Evolutionary conservation across 352 stramenopile genomes (phyloP).

Genomic region (Elongisporangium anandrum): DNA sequence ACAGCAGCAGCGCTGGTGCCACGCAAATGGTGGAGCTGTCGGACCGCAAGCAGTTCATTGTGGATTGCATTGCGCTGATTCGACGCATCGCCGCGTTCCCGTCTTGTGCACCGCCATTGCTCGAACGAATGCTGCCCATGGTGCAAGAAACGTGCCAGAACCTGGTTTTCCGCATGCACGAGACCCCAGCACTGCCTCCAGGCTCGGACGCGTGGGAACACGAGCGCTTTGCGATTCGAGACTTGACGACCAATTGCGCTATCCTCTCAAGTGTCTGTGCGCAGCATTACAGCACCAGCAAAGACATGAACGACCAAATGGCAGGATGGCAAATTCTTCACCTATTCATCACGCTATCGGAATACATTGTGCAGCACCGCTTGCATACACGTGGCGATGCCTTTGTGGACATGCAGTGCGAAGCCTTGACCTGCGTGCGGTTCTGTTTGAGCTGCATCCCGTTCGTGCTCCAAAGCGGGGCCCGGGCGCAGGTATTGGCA

Average conservation of each 20-base stretch:
- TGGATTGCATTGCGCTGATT: slow-evolving; percentile 70
- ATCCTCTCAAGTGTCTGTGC: slow-evolving; percentile 59
- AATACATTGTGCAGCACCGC: slow-evolving; percentile 58
- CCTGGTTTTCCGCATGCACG: slow-evolving; percentile 45
- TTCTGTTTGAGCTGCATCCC: slow-evolving; percentile 56
- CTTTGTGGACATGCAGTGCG: slow-evolving; percentile 58
- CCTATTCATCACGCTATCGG: slow-evolving; percentile 52
- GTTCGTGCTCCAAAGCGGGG: slow-evolving; percentile 52
- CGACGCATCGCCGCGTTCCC: slow-evolving; percentile 62
- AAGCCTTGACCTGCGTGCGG: slow-evolving; percentile 55
- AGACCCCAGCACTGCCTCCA: slow-evolving; percentile 32
- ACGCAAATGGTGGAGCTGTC: slow-evolving; percentile 46
- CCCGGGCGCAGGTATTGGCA: slow-evolving; percentile 44
- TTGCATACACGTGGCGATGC: slow-evolving; percentile 49
- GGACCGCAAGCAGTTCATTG: slow-evolving; percentile 66
- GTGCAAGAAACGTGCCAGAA: slow-evolving; percentile 38
- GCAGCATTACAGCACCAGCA: slow-evolving; percentile 51
- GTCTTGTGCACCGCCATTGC: slow-evolving; percentile 40
- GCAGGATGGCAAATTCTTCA: slow-evolving; percentile 61
- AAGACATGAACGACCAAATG: slow-evolving; percentile 54
- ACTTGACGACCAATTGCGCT: slow-evolving; percentile 51
- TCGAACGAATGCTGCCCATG: slow-evolving; percentile 42
- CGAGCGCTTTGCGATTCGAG: slow-evolving; percentile 43
- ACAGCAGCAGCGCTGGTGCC: slow-evolving; percentile 18
- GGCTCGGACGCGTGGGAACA: slow-evolving; percentile 43